A percentile compares a stretch with the other conserved stretches of the same genome.
phyloP scores from a whole-genome alignment of 2,329 filamentous ascomycete genomes.

The Stachybotrys chlorohalonatus region DNA sequence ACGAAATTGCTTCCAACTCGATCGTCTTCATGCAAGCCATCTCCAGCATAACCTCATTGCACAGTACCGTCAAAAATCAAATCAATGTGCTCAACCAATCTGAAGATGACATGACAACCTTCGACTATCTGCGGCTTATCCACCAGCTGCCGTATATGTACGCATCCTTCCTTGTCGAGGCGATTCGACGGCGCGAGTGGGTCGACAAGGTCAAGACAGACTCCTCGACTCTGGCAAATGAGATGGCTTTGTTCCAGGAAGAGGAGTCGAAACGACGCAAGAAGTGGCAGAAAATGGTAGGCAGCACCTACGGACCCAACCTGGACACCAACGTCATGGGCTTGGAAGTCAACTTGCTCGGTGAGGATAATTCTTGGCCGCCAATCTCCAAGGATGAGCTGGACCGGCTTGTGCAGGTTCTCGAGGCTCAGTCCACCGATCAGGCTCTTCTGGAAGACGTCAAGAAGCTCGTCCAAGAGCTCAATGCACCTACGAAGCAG shows the following conservation, averaged over 20 bases:
- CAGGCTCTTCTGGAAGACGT: conserved; percentile 62
- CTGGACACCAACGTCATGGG: conserved; percentile 62
- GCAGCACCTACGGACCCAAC: conserved; percentile 61
- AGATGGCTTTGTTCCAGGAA: conserved; percentile 85
- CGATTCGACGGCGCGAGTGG: conserved; percentile 82
- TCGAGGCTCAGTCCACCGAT: conserved; percentile 59
- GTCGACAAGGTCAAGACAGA: conserved; percentile 82
- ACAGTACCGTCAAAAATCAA: conserved; percentile 62
- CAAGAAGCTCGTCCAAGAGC: conserved; percentile 64
- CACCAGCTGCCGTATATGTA: conserved; percentile 83
- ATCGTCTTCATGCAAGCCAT: conserved; percentile 74
- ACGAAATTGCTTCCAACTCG: conserved; percentile 55
- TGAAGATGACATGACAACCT: conserved; percentile 68
- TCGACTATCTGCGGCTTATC: conserved; percentile 72
- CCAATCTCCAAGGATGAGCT: conserved; percentile 66
- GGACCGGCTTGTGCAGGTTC: conserved; percentile 57
- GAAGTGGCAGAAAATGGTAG: conserved; percentile 83
- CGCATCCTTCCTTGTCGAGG: conserved; percentile 79
- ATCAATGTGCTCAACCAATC: conserved; percentile 64
- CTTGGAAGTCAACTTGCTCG: conserved; percentile 77
- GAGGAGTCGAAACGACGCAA: conserved; percentile 83
- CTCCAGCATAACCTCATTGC: conserved; percentile 66
- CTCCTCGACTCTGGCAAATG: conserved; percentile 79
- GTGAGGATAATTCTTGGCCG: conserved; percentile 75
- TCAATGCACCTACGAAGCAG: conserved; percentile 75